Percentiles rank a stretch among this genome's conserved stretches.
Conservation (phyloP, 257 asterid genomes). For the Solanum medicagineum region DNA sequence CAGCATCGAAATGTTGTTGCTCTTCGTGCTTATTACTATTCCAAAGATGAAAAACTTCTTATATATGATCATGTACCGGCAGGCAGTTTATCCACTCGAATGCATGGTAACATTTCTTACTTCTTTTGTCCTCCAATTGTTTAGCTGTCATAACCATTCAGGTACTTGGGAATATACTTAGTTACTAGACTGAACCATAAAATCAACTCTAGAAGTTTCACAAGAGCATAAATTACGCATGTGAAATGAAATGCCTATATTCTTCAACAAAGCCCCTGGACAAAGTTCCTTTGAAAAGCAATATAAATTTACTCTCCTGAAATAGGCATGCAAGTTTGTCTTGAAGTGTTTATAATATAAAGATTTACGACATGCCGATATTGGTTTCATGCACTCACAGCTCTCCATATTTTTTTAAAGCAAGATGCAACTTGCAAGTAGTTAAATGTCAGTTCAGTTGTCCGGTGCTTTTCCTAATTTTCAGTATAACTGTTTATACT, state of each 20-base stretch:
- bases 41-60: slow-evolving; percentile 61
- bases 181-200: background rate
- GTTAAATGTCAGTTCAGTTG: background rate
- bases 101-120: slow-evolving; percentile 36
- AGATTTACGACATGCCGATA: background rate
- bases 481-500: background rate
- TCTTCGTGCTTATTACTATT: slow-evolving; percentile 55
- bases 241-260: background rate
- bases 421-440: background rate
- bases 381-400: background rate
- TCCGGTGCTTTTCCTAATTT: background rate
- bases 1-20: slow-evolving; percentile 47
- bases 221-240: background rate
- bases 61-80: slow-evolving; percentile 32
- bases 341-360: background rate
- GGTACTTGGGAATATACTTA: background rate
- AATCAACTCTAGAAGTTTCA: background rate
- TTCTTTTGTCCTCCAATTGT: background rate
- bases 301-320: background rate
- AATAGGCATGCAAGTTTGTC: background rate
- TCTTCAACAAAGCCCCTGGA: background rate
- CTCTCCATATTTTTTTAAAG: background rate
- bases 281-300: background rate
- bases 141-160: background rate
- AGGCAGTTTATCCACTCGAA: slow-evolving; percentile 47